Percentiles rank a stretch among this genome's conserved stretches.
Conservation (phyloP, 345 rosid genomes). For the Euphorbia pulcherrima region DNA sequence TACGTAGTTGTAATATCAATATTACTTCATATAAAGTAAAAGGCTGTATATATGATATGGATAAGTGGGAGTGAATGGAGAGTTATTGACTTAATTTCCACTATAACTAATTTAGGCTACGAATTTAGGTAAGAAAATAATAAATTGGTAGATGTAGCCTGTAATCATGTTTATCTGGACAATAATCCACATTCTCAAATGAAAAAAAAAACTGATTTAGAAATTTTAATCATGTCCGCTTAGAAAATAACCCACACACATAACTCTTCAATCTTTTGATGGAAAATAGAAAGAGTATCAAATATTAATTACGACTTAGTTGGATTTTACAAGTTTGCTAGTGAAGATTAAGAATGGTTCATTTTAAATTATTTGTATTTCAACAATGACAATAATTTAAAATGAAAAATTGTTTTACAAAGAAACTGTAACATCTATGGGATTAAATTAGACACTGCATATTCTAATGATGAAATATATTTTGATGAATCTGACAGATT, state of each 20-base stretch:
- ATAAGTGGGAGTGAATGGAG: not conserved
- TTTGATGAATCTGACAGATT: not conserved
- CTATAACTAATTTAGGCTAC: constrained; percentile 6
- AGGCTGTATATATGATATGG: too few relatives aligned
- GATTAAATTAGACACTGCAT: constrained; percentile 1
- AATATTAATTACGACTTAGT: too few relatives aligned
- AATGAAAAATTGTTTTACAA: too few relatives aligned
- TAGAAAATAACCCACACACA: not conserved
- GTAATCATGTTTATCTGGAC: constrained; percentile 7
- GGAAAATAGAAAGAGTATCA: too few relatives aligned
- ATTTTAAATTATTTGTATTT: too few relatives aligned
- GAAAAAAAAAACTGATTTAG: not conserved
- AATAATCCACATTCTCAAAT: not conserved
- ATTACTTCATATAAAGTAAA: too few relatives aligned
- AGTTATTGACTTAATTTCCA: not conserved
- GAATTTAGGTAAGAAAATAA: not conserved
- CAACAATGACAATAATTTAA: not conserved
- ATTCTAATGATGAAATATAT: not conserved
- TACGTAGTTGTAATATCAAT: too few relatives aligned
- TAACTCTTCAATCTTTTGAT: too few relatives aligned
- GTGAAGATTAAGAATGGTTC: too few relatives aligned
- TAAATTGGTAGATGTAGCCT: constrained; percentile 8
- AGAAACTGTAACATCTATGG: constrained; percentile 19
- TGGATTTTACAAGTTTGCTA: too few relatives aligned
- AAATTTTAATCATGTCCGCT: not conserved